Evolutionary conservation across 208 protist genomes (phyloP).

Genomic region (Leishmania gerbilli): DNA sequence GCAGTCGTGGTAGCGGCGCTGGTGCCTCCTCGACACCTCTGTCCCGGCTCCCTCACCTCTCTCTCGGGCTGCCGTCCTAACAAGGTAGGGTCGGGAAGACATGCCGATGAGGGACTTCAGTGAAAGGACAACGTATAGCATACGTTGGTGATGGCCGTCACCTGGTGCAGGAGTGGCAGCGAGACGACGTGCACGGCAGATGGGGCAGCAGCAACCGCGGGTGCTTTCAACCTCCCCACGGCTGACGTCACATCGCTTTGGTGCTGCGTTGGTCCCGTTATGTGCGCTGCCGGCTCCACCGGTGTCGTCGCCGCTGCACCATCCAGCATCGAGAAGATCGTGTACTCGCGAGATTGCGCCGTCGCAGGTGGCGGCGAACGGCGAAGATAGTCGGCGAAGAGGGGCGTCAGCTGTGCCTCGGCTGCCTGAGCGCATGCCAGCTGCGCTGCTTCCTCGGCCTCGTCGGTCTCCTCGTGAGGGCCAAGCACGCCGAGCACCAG

Average conservation of each 20-base stretch:
- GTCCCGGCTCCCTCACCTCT: not conserved
- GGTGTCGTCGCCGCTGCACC: conserved; percentile 9
- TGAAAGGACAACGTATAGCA: conserved; percentile 21
- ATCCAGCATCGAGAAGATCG: conserved; percentile 58
- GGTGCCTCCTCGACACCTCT: not conserved
- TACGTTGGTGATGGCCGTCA: conserved; percentile 37
- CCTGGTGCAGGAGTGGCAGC: conserved; percentile 40
- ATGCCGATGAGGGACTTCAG: not conserved
- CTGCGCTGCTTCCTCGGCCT: conserved; percentile 22
- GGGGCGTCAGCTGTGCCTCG: conserved; percentile 4
- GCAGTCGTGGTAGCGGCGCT: not conserved
- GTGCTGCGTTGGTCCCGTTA: not conserved
- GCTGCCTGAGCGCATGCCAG: conserved; percentile 14
- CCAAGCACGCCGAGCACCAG: conserved; percentile 55
- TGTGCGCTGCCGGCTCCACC: not conserved
- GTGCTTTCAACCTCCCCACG: not conserved
- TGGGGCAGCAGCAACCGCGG: not conserved
- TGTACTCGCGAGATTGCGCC: conserved; percentile 23
- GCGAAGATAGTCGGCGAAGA: conserved; percentile 21
- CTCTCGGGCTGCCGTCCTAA: not conserved
- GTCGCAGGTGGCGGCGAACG: not conserved
- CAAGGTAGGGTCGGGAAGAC: not conserved
- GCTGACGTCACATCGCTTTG: not conserved
- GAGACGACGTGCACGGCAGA: conserved; percentile 45
- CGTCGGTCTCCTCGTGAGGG: conserved; percentile 8